Evolutionary conservation across 2,329 filamentous ascomycete genomes (phyloP).

Genomic region (Diaporthe nobilis): DNA sequence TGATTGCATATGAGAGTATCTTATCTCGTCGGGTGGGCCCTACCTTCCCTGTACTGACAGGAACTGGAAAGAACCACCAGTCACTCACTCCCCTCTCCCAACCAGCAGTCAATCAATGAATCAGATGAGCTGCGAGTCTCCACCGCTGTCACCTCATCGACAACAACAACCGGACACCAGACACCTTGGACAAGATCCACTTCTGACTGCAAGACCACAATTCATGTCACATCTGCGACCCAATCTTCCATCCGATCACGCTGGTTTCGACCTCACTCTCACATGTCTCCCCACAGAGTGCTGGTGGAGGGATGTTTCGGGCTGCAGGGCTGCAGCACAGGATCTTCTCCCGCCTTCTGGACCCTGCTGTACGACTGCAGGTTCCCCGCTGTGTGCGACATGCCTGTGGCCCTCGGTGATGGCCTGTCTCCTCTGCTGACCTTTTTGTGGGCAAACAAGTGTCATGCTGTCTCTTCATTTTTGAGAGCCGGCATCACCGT

Average conservation of each 20-base stretch:
- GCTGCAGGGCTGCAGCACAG: slow-evolving; percentile 1
- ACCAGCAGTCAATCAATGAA: slow-evolving; percentile 11
- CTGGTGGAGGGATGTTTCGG: background rate
- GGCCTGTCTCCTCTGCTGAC: background rate
- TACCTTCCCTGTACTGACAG: background rate
- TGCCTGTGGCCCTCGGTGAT: background rate
- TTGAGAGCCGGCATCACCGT: background rate
- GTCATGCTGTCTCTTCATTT: background rate
- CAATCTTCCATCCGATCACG: slow-evolving; percentile 3
- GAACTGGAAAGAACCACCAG: slow-evolving; percentile 10
- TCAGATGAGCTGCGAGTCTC: slow-evolving; percentile 20
- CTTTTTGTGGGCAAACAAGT: background rate
- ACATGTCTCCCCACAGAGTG: background rate
- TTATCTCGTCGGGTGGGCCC: slow-evolving; percentile 6
- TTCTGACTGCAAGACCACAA: slow-evolving; percentile 8
- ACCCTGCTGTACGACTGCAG: background rate
- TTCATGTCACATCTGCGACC: background rate
- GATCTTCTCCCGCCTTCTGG: background rate
- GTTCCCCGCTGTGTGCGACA: background rate
- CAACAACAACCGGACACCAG: background rate
- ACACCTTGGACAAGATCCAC: background rate
- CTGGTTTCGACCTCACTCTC: background rate
- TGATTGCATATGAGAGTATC: too few species aligned
- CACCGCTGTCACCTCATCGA: slow-evolving; percentile 2
- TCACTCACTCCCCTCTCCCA: background rate